phyloP scores from a whole-genome alignment of 441 rosid species.

The Monsonia emarginata region DNA sequence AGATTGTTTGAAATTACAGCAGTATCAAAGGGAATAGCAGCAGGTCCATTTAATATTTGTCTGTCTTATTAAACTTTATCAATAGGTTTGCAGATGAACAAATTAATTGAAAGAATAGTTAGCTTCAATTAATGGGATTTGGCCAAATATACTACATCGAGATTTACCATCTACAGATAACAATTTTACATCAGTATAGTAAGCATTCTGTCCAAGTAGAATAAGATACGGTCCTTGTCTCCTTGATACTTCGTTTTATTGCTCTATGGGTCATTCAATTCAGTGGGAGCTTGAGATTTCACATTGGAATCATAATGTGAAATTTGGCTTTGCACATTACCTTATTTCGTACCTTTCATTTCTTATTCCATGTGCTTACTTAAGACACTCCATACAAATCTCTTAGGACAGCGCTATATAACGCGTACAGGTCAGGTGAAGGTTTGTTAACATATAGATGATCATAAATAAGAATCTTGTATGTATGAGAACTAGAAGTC shows the following conservation, averaged over 20 bases:
- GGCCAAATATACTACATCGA: not conserved
- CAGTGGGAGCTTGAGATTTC: too few species aligned
- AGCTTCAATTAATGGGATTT: not conserved
- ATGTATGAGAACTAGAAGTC: too few species aligned
- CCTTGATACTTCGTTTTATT: too few species aligned
- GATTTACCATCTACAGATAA: too few species aligned
- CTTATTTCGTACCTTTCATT: too few species aligned
- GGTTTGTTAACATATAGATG: not conserved
- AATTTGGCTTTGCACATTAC: too few species aligned
- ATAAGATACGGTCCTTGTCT: not conserved
- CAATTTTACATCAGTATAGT: too few species aligned
- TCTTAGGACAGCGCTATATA: too few species aligned
- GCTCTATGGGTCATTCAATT: too few species aligned
- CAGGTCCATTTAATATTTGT: not conserved
- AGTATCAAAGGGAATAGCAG: not conserved
- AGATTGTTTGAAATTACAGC: not conserved
- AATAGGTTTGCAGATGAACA: not conserved
- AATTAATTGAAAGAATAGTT: not conserved
- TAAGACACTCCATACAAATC: too few species aligned
- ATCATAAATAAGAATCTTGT: not conserved
- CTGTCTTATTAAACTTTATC: not conserved
- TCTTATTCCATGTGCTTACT: too few species aligned
- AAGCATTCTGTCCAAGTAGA: not conserved
- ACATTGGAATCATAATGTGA: too few species aligned
- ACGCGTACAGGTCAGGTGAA: not conserved